A percentile compares a stretch with the other conserved stretches of the same genome.
Conservation (phyloP, 169 alveolate species). For the Babesia caballi region DNA sequence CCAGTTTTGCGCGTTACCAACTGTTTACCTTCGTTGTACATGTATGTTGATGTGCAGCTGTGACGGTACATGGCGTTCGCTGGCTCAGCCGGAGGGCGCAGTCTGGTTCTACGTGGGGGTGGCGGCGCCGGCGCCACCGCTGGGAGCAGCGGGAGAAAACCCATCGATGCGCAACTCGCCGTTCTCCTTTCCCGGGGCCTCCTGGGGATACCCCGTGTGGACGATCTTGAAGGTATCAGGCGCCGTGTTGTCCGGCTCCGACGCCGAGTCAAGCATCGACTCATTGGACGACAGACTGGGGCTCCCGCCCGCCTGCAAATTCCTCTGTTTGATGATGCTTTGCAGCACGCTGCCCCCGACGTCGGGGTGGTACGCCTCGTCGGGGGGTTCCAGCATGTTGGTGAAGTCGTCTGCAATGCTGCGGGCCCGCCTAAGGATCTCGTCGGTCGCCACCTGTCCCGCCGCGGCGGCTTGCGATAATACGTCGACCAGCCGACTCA, state of each 20-base stretch:
- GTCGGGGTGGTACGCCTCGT: not conserved
- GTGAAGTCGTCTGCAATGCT: constrained; percentile 13
- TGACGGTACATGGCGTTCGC: too few species aligned
- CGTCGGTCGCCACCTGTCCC: constrained; percentile 38
- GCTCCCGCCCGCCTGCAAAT: not conserved
- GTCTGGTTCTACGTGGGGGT: too few species aligned
- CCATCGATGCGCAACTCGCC: too few species aligned
- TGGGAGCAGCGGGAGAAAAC: too few species aligned
- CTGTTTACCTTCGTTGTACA: too few species aligned
- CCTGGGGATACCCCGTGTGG: not conserved
- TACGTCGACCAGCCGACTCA: not conserved
- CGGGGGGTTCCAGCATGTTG: not conserved
- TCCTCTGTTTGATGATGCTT: not conserved
- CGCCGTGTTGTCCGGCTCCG: not conserved
- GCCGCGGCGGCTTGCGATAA: constrained; percentile 21
- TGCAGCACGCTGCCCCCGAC: not conserved
- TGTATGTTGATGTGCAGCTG: too few species aligned
- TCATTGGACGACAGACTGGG: constrained; percentile 19
- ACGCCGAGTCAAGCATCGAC: constrained; percentile 1
- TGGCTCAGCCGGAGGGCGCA: too few species aligned
- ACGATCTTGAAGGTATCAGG: not conserved
- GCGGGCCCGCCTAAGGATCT: constrained; percentile 14
- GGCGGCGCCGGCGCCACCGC: too few species aligned
- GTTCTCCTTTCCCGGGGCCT: not conserved
- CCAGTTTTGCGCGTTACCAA: too few species aligned